Percentiles rank a stretch among this genome's conserved stretches.
These are phyloP conservation scores for Plenodomus biglobosus DNA, from an alignment of 2,329 filamentous ascomycete species.

Conservation along the genomic window DNA sequence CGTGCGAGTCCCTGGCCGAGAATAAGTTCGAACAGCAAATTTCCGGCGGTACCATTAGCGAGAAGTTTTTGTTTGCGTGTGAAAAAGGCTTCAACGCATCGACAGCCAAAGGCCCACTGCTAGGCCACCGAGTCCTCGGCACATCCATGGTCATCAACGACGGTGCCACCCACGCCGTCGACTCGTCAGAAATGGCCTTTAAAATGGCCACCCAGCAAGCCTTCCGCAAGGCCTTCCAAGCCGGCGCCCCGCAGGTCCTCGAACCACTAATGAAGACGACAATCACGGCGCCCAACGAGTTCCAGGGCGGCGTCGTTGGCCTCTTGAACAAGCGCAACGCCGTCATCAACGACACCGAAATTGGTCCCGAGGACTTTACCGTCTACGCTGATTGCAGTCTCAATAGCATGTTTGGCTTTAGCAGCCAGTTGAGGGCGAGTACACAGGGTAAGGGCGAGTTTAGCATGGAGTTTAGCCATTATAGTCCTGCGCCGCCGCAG, in stretches of 20 bases:
- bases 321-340: constrained; percentile 96
- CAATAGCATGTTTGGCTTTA: constrained; percentile 98
- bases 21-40: constrained; percentile 89
- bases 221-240: constrained; percentile 89
- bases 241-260: constrained; percentile 78
- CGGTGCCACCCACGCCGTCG: constrained; percentile 94
- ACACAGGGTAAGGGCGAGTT: constrained; percentile 99
- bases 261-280: constrained; percentile 99
- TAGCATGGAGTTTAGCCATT: constrained; percentile 98
- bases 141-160: constrained; percentile 91
- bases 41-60: constrained; percentile 84
- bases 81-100: constrained; percentile 88
- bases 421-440: constrained; percentile 82
- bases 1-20: constrained; percentile 68
- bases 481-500: constrained; percentile 81
- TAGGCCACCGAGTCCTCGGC: constrained; percentile 91
- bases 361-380: constrained; percentile 90
- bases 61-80: constrained; percentile 94
- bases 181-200: constrained; percentile 97
- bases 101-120: constrained; percentile 82
- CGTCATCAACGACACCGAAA: constrained; percentile 92
- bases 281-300: constrained; percentile 93
- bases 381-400: constrained; percentile 88
- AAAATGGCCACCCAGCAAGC: constrained; percentile 92
- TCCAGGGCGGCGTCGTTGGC: constrained; percentile 94